A percentile compares a stretch with the other conserved stretches of the same genome.
These are phyloP conservation scores for Irpex sp. DNA, from an alignment of 1,284 basidiomycete genomes.

Conservation along the genomic window DNA sequence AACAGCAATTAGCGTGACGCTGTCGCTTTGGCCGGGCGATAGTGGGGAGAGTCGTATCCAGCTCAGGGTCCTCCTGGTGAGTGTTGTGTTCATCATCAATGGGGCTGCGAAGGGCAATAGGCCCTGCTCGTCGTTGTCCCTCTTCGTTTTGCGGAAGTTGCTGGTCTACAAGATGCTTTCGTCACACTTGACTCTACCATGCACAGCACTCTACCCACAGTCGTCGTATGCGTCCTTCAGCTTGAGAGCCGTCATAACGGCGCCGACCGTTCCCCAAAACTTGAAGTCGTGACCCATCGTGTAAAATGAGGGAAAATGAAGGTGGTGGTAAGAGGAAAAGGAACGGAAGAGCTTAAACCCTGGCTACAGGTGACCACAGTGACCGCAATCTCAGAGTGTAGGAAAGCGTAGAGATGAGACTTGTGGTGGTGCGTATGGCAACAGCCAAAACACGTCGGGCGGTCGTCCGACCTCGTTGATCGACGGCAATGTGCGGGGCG, in stretches of 20 bases:
- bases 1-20: conserved; percentile 32
- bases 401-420: too few relatives aligned
- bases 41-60: conserved; percentile 33
- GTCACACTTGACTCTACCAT: neutral
- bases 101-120: conserved; percentile 32
- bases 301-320: neutral
- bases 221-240: conserved; percentile 43
- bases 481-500: too few relatives aligned
- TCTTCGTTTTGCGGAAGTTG: conserved; percentile 35
- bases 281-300: conserved; percentile 16
- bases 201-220: conserved; percentile 28
- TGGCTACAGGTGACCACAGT: too few relatives aligned
- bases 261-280: conserved; percentile 40
- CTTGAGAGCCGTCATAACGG: conserved; percentile 42
- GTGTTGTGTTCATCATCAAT: conserved; percentile 24
- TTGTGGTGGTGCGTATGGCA: too few relatives aligned
- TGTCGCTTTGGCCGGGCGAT: conserved; percentile 22
- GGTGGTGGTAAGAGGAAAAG: neutral
- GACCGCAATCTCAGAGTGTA: too few relatives aligned
- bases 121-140: conserved; percentile 25
- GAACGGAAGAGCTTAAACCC: neutral
- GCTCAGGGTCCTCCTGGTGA: conserved; percentile 15
- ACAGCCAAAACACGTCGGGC: too few relatives aligned
- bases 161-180: conserved; percentile 28
- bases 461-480: too few relatives aligned